Conservation (phyloP, 441 rosid genomes). For the Gossypium aridum region DNA sequence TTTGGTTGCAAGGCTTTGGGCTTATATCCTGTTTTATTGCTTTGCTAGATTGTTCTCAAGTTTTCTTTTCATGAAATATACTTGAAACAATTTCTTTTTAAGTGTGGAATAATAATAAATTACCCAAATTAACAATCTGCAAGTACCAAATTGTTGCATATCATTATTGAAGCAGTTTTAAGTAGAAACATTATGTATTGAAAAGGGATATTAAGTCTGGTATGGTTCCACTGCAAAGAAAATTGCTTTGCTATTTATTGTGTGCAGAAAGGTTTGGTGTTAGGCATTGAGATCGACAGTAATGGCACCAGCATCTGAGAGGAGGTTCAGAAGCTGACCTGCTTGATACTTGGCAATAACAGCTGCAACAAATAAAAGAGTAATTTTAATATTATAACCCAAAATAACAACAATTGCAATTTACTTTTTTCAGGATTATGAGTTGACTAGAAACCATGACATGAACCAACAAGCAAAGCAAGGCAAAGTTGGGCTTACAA, state of each 20-base stretch:
- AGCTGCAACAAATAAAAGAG: constrained; percentile 27
- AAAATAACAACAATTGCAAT: neutral
- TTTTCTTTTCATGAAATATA: neutral
- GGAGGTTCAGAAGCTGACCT: constrained; percentile 49
- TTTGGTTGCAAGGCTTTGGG: neutral
- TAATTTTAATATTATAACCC: neutral
- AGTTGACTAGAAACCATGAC: neutral
- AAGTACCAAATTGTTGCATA: neutral
- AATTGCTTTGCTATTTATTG: neutral
- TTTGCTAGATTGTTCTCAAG: neutral
- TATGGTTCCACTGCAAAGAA: neutral
- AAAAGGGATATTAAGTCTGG: neutral
- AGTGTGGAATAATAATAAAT: neutral
- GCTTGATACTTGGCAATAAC: constrained; percentile 40
- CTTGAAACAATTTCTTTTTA: neutral
- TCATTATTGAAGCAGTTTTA: neutral
- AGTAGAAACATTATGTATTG: neutral
- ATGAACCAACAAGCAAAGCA: neutral
- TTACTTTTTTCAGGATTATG: neutral
- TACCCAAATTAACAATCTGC: neutral
- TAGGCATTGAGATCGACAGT: constrained; percentile 34
- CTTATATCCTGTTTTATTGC: neutral
- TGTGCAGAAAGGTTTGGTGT: neutral
- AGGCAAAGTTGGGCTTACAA: constrained; percentile 22
- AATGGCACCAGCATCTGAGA: constrained; percentile 49